Evolutionary conservation across 164 flowering plant species (phyloP), one percentile per base, ranked within the genome.

Genomic region (Echeveria elegans): DNA sequence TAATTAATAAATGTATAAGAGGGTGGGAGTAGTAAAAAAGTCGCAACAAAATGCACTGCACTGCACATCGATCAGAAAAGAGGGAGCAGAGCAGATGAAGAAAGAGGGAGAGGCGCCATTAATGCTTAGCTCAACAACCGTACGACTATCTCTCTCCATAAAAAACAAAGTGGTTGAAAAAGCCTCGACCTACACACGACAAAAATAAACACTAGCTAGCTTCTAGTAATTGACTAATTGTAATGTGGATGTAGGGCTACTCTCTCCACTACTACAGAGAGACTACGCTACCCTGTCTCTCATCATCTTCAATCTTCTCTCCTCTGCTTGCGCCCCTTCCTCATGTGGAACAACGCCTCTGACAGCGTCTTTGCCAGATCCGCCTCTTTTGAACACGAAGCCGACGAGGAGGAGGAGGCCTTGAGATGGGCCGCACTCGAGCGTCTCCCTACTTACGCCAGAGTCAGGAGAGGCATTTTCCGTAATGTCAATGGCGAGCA

Each of bases 401-500:
- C 3, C 7, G 37, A 73, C 0, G 87, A 81, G 11, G 98, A 93
- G 31, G 98, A 90, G 81, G 90, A 86, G 77, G 98, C 87, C 36
- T 78, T 94, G 7, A 69, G 80, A 38, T 94, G 97, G 98, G 98
- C 96, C n/a, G 98, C 95, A 66, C 74, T 94, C 69, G 92, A 94
- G 84, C 69, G 98, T 71, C 74, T 94, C 38, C 98, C 96, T 19
- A 91, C 98, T 10, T 89, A 85, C 69, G 69, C 69, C 11, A 79
- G 98, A 5, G 90, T 80, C 3, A 82, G 97, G 36, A 74, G 83
- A 41, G 98, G 98, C 5, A 80, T 91, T 61, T 89, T 94, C 74
- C 75, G 70, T 71, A 77, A 88, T 69, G 24, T 83, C 18, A 78
- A 72, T 53, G 98, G 98, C 7, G 93, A 86, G 26, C 9, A 53